A percentile compares a stretch with the other conserved stretches of the same genome.
Evolutionary conservation across 495 filamentous ascomycete genomes (phyloP).

Genomic region (Penicillium cataractarum): DNA sequence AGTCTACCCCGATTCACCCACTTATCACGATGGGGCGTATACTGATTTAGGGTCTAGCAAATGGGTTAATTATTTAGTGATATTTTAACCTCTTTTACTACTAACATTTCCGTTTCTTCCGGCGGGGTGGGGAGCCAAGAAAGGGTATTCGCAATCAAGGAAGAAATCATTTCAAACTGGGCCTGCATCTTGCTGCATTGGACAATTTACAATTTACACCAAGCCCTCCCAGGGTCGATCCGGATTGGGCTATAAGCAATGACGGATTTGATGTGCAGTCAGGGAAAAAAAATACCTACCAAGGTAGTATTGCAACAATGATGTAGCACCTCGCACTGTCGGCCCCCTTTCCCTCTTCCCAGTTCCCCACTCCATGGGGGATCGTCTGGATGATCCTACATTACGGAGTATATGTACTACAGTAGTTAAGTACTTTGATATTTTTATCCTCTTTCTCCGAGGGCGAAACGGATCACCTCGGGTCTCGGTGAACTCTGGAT

Average conservation of each 20-base stretch:
- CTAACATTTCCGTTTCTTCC: neutral
- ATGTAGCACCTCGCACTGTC: slow-evolving; percentile 11
- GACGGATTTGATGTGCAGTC: neutral
- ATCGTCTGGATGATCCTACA: slow-evolving; percentile 19
- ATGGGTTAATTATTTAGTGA: neutral
- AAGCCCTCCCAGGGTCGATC: neutral
- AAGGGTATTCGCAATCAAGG: neutral
- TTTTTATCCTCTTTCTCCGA: slow-evolving; percentile 22
- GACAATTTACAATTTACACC: neutral
- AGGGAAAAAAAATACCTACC: neutral
- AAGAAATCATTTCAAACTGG: slow-evolving; percentile 3
- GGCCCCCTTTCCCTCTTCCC: slow-evolving; percentile 11
- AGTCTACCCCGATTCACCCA: neutral
- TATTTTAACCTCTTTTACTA: neutral
- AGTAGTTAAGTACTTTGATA: slow-evolving; percentile 17
- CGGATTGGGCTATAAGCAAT: neutral
- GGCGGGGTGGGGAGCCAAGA: neutral
- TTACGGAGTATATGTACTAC: too few species aligned
- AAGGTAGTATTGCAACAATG: slow-evolving; percentile 13
- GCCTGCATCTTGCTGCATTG: slow-evolving; percentile 1
- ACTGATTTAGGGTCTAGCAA: neutral
- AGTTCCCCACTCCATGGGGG: slow-evolving; percentile 17
- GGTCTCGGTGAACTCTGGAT: slow-evolving; percentile 18
- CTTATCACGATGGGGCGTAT: neutral
- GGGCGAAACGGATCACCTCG: slow-evolving; percentile 19